Conservation (phyloP, 2,329 filamentous ascomycete genomes). For the Ascochyta viciae-villosae region DNA sequence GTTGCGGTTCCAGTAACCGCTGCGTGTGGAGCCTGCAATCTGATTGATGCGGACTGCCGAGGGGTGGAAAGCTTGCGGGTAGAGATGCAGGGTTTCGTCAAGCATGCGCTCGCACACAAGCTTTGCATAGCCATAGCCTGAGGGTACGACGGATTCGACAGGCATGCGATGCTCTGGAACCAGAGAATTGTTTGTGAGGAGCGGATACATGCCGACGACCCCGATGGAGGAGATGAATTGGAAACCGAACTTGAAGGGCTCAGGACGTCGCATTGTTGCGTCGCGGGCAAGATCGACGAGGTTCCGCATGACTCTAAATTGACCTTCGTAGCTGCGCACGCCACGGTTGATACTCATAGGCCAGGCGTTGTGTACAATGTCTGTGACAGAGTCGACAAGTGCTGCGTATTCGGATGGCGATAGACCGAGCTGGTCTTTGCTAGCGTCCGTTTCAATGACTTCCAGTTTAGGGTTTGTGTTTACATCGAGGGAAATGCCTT, state of each 20-base stretch:
- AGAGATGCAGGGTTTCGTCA: conserved; percentile 55
- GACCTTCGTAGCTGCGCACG: conserved; percentile 58
- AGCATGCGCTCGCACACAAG: conserved; percentile 60
- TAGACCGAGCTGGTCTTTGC: too few relatives aligned
- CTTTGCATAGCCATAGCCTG: conserved; percentile 62
- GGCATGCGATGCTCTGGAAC: conserved; percentile 55
- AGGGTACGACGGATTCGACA: conserved; percentile 52
- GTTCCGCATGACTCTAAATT: conserved; percentile 60
- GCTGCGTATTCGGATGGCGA: conserved; percentile 39
- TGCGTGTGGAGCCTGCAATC: conserved; percentile 58
- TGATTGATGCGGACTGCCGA: conserved; percentile 59
- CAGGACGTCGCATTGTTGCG: conserved; percentile 23
- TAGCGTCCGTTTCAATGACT: too few relatives aligned
- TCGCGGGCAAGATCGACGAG: conserved; percentile 56
- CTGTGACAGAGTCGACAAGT: conserved; percentile 52
- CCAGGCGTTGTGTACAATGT: conserved; percentile 64
- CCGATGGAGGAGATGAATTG: conserved; percentile 54
- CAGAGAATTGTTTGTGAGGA: conserved; percentile 4
- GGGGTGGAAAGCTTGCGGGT: conserved; percentile 53
- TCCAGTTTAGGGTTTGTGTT: too few relatives aligned
- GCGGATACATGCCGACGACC: conserved; percentile 45
- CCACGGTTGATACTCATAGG: conserved; percentile 62
- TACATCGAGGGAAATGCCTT: conserved; percentile 6
- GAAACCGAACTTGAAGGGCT: conserved; percentile 39
- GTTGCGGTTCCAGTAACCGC: conserved; percentile 62